Evolutionary conservation across 1,139 yeast species (phyloP).

Genomic region (Saccharomyces pastorianus): DNA sequence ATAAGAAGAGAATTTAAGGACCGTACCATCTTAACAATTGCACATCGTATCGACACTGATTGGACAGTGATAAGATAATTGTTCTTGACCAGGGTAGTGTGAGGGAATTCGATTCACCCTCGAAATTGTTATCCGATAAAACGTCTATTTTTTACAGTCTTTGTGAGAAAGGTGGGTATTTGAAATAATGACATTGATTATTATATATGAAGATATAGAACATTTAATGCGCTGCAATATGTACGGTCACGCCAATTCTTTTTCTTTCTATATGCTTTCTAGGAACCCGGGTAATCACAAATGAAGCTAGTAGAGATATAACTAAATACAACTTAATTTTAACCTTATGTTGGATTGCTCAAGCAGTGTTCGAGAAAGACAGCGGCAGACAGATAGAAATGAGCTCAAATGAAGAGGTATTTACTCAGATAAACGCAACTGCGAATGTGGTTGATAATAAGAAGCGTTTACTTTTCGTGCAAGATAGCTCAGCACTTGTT

Average conservation of each 20-base stretch:
- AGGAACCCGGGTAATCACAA: background rate
- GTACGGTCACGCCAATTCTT: background rate
- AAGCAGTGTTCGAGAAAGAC: background rate
- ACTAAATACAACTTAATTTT: background rate
- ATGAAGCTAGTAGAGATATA: background rate
- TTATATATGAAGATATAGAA: background rate
- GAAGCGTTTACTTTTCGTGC: conserved; percentile 42
- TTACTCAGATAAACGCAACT: conserved; percentile 16
- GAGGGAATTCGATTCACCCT: conserved; percentile 62
- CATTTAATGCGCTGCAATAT: background rate
- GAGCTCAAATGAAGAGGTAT: conserved; percentile 10
- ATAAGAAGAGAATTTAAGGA: conserved; percentile 55
- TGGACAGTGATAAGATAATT: conserved; percentile 67
- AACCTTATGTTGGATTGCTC: background rate
- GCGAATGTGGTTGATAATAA: conserved; percentile 24
- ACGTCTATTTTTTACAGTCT: conserved; percentile 44
- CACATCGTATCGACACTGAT: conserved; percentile 73
- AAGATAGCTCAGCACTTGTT: conserved; percentile 58
- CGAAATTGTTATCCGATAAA: conserved; percentile 38
- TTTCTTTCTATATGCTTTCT: background rate
- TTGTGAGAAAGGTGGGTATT: conserved; percentile 42
- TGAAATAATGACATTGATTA: conserved; percentile 7
- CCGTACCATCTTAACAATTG: conserved; percentile 70
- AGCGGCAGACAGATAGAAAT: background rate
- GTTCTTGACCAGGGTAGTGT: conserved; percentile 63